Conservation (phyloP, 495 filamentous ascomycete species). For the Geopyxis carbonaria region DNA sequence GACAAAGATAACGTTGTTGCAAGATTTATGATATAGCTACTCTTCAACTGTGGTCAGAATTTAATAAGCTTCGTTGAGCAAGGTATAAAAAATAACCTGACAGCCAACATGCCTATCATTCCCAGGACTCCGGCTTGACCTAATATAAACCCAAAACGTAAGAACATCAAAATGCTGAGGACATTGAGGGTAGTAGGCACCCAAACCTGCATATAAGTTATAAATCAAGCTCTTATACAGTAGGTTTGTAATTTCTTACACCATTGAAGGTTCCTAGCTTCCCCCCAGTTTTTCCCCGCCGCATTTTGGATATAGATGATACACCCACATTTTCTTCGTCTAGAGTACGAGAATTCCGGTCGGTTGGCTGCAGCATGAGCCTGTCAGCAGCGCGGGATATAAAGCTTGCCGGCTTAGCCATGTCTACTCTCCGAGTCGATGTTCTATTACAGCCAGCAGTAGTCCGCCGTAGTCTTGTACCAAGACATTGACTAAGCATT, state of each 20-base stretch:
- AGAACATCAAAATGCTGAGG: conserved; percentile 71
- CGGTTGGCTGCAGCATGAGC: neutral
- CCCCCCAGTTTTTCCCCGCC: no score
- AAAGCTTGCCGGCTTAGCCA: no score
- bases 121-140: conserved; percentile 65
- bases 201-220: conserved; percentile 38
- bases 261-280: conserved; percentile 25
- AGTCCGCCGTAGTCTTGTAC: no score
- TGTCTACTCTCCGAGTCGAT: no score
- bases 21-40: conserved; percentile 54
- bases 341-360: neutral
- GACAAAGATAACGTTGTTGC: conserved; percentile 74
- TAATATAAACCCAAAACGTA: conserved; percentile 24
- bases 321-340: conserved; percentile 15
- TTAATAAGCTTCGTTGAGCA: conserved; percentile 11
- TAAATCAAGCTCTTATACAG: neutral
- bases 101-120: conserved; percentile 56
- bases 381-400: no score
- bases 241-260: conserved; percentile 6
- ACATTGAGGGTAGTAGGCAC: conserved; percentile 77
- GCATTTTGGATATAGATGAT: conserved; percentile 11
- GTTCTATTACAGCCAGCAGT: no score
- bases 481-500: no score
- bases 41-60: conserved; percentile 31
- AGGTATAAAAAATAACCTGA: conserved; percentile 2